phyloP scores from a whole-genome alignment of 257 asterid species.

The Capsicum pubescens region DNA sequence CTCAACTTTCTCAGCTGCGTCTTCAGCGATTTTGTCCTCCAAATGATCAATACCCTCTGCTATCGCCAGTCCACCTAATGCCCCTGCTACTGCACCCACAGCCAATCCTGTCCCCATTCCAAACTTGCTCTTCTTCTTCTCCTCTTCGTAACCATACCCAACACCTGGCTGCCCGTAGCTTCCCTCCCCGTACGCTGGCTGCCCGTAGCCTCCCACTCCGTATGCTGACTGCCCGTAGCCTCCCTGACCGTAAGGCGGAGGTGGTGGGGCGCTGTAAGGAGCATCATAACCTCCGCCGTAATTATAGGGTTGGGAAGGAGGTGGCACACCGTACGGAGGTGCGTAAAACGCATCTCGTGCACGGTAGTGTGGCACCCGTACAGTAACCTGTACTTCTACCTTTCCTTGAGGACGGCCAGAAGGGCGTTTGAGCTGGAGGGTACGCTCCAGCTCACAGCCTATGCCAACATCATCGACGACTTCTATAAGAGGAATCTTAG shows the following conservation, averaged over 20 bases:
- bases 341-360: slow-evolving; percentile 8
- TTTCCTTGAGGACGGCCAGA: slow-evolving; percentile 33
- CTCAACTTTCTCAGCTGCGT: slow-evolving; percentile 29
- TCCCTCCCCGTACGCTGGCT: not conserved
- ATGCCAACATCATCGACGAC: slow-evolving; percentile 24
- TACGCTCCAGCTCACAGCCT: slow-evolving; percentile 9
- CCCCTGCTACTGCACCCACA: slow-evolving; percentile 33
- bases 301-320: not conserved
- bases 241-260: not conserved
- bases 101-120: slow-evolving; percentile 34
- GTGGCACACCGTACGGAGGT: slow-evolving; percentile 22
- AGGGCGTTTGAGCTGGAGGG: slow-evolving; percentile 26
- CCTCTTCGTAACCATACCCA: not conserved
- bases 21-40: slow-evolving; percentile 27
- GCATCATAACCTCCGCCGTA: not conserved
- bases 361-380: slow-evolving; percentile 21
- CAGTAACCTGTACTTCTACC: not conserved
- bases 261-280: not conserved
- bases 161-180: slow-evolving; percentile 8
- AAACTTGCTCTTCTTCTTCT: slow-evolving; percentile 29
- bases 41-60: slow-evolving; percentile 13
- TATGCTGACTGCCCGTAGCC: not conserved
- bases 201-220: not conserved
- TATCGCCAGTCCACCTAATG: slow-evolving; percentile 30
- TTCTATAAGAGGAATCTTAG: slow-evolving; percentile 15